Evolutionary conservation across 371 early-diverging fungal genomes (phyloP).

Genomic region (Dipsacomyces acuminosporus): DNA sequence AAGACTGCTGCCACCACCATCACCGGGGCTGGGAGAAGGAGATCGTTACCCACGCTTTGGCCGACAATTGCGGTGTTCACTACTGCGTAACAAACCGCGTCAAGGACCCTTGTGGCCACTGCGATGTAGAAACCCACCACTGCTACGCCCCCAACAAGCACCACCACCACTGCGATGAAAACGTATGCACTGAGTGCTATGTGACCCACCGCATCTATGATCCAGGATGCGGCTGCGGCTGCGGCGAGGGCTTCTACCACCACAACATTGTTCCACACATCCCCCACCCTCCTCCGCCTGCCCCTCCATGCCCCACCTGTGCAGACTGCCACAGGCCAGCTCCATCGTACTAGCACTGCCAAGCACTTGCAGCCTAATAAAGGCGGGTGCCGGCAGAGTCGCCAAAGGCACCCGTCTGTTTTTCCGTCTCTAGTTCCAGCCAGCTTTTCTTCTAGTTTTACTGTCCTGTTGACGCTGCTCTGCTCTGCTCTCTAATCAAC

Average conservation of each 20-base stretch:
- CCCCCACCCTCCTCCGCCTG: slow-evolving; percentile 14
- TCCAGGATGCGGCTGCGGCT: slow-evolving; percentile 30
- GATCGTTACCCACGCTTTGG: slow-evolving; percentile 33
- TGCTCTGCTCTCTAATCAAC: too few relatives aligned
- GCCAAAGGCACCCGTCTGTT: too few relatives aligned
- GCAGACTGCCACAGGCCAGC: neutral
- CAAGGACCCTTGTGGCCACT: slow-evolving; percentile 46
- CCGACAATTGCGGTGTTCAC: slow-evolving; percentile 43
- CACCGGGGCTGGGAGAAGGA: slow-evolving; percentile 33
- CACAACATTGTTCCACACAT: slow-evolving; percentile 24
- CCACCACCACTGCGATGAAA: slow-evolving; percentile 28
- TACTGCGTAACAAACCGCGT: slow-evolving; percentile 45
- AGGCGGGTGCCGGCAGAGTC: too few relatives aligned
- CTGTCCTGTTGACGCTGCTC: too few relatives aligned
- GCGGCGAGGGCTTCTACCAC: slow-evolving; percentile 4
- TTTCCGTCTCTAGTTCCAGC: too few relatives aligned
- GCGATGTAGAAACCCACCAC: slow-evolving; percentile 39
- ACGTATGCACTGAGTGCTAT: slow-evolving; percentile 42
- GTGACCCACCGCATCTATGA: slow-evolving; percentile 41
- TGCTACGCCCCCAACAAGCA: slow-evolving; percentile 38
- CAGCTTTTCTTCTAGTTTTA: too few relatives aligned
- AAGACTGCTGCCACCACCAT: slow-evolving; percentile 20
- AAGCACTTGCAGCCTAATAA: too few relatives aligned
- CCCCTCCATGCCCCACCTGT: slow-evolving; percentile 33
- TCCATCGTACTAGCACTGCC: too few relatives aligned